Conservation (phyloP, 768 basidiomycete genomes). For the Macrolepiota dolichaula region DNA sequence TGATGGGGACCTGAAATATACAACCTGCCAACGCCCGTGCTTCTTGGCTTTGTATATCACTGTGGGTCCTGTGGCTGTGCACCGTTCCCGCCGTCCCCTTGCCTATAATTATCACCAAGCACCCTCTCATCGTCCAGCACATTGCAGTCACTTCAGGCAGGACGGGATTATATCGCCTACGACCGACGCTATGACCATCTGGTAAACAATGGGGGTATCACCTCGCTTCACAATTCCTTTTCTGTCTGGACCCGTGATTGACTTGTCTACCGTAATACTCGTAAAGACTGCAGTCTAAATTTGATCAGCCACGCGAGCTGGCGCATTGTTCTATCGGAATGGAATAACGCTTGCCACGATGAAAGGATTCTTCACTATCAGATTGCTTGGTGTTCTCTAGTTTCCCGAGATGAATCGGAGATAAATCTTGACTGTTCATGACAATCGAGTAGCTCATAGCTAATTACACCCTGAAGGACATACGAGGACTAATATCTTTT, state of each 20-base stretch:
- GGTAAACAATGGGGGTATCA: background rate
- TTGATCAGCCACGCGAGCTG: background rate
- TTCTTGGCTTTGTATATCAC: conserved; percentile 16
- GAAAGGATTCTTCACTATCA: background rate
- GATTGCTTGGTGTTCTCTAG: too few relatives aligned
- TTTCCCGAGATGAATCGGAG: too few relatives aligned
- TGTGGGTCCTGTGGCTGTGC: conserved; percentile 26
- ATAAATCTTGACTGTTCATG: too few relatives aligned
- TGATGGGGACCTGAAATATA: background rate
- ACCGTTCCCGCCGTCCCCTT: background rate
- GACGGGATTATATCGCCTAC: background rate
- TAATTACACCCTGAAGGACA: background rate
- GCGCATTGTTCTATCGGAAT: background rate
- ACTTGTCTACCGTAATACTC: background rate
- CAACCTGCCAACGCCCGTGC: conserved; percentile 1
- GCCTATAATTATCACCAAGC: background rate
- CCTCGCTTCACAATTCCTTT: background rate
- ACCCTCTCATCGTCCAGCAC: background rate
- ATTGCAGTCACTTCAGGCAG: background rate
- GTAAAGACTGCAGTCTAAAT: background rate
- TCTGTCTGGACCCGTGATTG: background rate
- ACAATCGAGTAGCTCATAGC: too few relatives aligned
- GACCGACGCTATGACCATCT: background rate
- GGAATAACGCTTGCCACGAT: background rate
- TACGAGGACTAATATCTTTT: background rate